Base-by-base conservation (phyloP, 192 early-diverging fungal species). In the Backusella tarrabulga region DNA sequence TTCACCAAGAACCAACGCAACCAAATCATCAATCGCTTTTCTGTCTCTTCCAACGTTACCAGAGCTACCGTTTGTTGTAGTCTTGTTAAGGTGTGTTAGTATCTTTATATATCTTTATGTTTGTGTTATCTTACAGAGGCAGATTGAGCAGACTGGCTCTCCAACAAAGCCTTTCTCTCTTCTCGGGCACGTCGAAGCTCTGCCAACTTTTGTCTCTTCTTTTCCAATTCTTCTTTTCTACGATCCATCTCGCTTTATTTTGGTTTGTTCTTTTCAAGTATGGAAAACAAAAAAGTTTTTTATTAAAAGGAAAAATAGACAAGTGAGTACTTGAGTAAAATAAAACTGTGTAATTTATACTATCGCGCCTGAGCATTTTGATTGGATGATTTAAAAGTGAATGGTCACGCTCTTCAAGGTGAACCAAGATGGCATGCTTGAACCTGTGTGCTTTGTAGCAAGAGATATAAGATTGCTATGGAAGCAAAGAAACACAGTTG, bases 131-230 rank as follows among this genome's bases (percentile, higher is more conserved):
- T 81, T 71, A 77, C 76, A 14, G 80, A 68, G 40, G 73, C 32
- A 35, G 67, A 66, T 54, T 82, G 72, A 12, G 68, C 75, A 42
- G 80, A 78, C 68, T 82, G 80, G 42, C 68, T 78, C 34, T 82
- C 80, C 67, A 93, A 73, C 32, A 84, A 83, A 54, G 73, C 71
- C 76, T 79, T 88, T 21, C 97, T 90, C 75, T 96, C 95, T 77
- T 94, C 94, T 75, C 95, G 87, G 54, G 90, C 89, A 21, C 91
- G 87, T 71, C 93, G 87, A 70, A 99, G 90, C 77, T 97, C 95
- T 2, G 94, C 95, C 44, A 99, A 87, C 89, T 96, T 97, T 72
- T 90, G 91, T 67, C 93, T 87, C 85, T 99, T 99, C 83, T 92
- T 93, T 81, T 97, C 96, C 50, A 99, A 84, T 85, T 97, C 95